A percentile compares a stretch with the other conserved stretches of the same genome.
phyloP scores from a whole-genome alignment of 371 early-diverging fungal species.

The Zancudomyces culisetae region DNA sequence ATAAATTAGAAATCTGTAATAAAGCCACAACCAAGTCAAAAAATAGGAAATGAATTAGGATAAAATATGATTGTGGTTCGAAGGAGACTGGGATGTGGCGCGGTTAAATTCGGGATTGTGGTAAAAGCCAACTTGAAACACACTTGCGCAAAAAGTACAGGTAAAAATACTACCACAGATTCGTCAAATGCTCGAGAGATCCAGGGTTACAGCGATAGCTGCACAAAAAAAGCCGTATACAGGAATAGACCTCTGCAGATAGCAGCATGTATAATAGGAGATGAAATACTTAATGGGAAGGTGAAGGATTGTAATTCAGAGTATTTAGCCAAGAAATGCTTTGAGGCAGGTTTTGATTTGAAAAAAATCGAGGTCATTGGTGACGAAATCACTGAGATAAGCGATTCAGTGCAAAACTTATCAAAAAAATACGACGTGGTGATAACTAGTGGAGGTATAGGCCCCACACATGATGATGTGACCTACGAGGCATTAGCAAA shows the following conservation, averaged over 20 bases:
- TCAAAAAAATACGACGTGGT: constrained; percentile 34
- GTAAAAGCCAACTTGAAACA: too few species aligned
- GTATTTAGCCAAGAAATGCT: constrained; percentile 33
- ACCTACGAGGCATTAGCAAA: constrained; percentile 45
- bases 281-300: constrained; percentile 58
- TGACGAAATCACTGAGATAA: constrained; percentile 33
- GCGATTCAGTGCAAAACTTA: constrained; percentile 28
- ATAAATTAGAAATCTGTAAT: too few species aligned
- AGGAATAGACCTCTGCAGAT: constrained; percentile 8
- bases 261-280: constrained; percentile 30
- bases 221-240: too few species aligned
- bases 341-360: constrained; percentile 36
- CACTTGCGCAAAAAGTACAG: too few species aligned
- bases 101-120: too few species aligned
- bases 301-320: constrained; percentile 44
- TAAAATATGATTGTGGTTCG: too few species aligned
- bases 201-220: too few species aligned
- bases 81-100: too few species aligned
- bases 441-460: constrained; percentile 56
- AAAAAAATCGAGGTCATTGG: constrained; percentile 37
- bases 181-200: too few species aligned
- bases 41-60: too few species aligned
- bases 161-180: too few species aligned
- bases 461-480: constrained; percentile 53
- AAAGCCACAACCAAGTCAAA: too few species aligned